phyloP scores from a whole-genome alignment of 306 rosid species.

The Medicago truncatula region DNA sequence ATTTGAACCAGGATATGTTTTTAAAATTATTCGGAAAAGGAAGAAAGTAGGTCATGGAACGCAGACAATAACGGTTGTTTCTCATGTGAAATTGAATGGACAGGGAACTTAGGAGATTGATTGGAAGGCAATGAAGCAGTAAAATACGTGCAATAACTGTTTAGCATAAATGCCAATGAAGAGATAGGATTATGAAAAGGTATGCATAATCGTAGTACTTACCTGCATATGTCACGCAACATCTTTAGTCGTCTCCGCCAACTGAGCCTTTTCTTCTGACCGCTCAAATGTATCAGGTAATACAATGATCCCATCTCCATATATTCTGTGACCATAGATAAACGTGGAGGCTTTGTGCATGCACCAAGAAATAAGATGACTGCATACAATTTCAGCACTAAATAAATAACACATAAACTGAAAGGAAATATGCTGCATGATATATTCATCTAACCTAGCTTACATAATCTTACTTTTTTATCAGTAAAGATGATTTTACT shows the following conservation, averaged over 20 bases:
- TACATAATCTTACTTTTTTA: constrained; percentile 22
- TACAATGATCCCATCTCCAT: constrained; percentile 98
- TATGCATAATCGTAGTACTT: constrained; percentile 36
- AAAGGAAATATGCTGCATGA: constrained; percentile 34
- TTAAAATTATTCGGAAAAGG: neutral
- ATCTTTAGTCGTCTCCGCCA: constrained; percentile 90
- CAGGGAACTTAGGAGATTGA: constrained; percentile 21
- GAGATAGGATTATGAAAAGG: constrained; percentile 26
- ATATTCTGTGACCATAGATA: constrained; percentile 96
- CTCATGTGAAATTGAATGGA: constrained; percentile 20
- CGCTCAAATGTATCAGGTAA: constrained; percentile 88
- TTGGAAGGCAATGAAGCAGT: constrained; percentile 14
- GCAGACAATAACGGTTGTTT: constrained; percentile 2
- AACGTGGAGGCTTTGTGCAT: constrained; percentile 94
- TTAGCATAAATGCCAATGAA: constrained; percentile 30
- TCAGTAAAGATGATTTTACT: neutral
- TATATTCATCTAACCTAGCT: constrained; percentile 17
- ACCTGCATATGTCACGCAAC: constrained; percentile 97
- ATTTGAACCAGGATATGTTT: neutral
- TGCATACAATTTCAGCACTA: constrained; percentile 57
- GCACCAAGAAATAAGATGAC: constrained; percentile 99
- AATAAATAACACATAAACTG: constrained; percentile 34
- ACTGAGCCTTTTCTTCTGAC: constrained; percentile 90
- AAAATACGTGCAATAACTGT: constrained; percentile 19
- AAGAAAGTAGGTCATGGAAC: neutral